phyloP scores from a whole-genome alignment of 163 green algal genomes.

The Scenedesmus sp. region DNA sequence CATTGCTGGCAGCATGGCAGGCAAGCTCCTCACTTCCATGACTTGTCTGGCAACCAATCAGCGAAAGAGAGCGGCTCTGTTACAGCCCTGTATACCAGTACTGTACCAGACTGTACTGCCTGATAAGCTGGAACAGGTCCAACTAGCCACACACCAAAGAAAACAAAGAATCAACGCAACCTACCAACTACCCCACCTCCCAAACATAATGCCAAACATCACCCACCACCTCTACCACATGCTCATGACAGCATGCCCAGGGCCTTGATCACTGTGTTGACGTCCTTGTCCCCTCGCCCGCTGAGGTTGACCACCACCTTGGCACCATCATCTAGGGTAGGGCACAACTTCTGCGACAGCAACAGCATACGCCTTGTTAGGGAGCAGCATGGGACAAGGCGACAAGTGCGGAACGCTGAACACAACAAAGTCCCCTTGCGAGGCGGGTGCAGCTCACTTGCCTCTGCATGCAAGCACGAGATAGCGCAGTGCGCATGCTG shows the following conservation, averaged over 20 bases:
- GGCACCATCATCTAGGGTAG: conserved; percentile 82
- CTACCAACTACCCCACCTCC: not conserved
- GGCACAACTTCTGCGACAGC: conserved; percentile 79
- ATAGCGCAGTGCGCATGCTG: no score
- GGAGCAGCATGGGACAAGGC: not conserved
- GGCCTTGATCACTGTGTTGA: conserved; percentile 90
- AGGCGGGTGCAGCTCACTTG: no score
- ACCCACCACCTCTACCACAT: not conserved
- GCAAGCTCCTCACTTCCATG: no score
- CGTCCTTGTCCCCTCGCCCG: conserved; percentile 98
- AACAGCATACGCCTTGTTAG: not conserved
- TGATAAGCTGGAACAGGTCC: not conserved
- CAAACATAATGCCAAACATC: not conserved
- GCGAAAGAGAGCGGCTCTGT: no score
- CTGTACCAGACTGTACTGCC: no score
- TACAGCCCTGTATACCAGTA: not conserved
- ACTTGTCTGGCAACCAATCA: no score
- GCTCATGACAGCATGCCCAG: conserved; percentile 17
- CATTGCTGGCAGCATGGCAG: no score
- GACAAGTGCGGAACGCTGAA: no score
- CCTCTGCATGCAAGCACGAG: no score
- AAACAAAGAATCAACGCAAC: not conserved
- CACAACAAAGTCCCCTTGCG: no score
- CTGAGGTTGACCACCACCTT: conserved; percentile 93
- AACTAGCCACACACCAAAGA: not conserved